A percentile compares a stretch with the other conserved stretches of the same genome.
Conservation (phyloP, 805 yeast species). For the Pichia paraexigua region DNA sequence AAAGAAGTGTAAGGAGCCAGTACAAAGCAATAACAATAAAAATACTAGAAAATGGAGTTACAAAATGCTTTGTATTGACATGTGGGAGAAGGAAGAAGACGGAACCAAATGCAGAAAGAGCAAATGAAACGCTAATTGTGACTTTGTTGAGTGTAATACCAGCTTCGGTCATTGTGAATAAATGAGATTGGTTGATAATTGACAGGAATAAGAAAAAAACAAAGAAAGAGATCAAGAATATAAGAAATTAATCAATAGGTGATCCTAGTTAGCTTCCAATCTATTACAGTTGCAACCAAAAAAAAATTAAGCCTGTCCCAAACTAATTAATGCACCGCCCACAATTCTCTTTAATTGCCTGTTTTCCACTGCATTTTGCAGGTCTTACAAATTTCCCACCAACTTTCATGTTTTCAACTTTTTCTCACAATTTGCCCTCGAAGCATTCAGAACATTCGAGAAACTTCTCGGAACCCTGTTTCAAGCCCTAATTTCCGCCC, state of each 20-base stretch:
- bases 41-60: conserved; percentile 67
- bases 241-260: no score
- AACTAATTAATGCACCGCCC: no score
- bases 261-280: no score
- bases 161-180: background rate
- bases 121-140: conserved; percentile 45
- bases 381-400: no score
- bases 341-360: no score
- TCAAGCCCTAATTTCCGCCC: background rate
- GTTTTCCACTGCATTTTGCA: no score
- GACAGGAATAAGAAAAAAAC: background rate
- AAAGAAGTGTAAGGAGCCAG: conserved; percentile 48
- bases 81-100: conserved; percentile 47
- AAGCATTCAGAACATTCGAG: background rate
- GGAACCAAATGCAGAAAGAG: conserved; percentile 44
- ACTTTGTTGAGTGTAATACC: conserved; percentile 22
- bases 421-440: background rate
- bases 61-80: conserved; percentile 31
- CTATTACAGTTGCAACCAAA: no score
- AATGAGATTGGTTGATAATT: background rate
- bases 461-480: background rate
- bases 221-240: background rate
- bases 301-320: no score
- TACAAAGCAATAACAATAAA: conserved; percentile 40
- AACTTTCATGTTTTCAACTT: no score